A percentile compares a stretch with the other conserved stretches of the same genome.
Evolutionary conservation across 2,329 filamentous ascomycete genomes (phyloP).

Genomic region (Oidium heveae): DNA sequence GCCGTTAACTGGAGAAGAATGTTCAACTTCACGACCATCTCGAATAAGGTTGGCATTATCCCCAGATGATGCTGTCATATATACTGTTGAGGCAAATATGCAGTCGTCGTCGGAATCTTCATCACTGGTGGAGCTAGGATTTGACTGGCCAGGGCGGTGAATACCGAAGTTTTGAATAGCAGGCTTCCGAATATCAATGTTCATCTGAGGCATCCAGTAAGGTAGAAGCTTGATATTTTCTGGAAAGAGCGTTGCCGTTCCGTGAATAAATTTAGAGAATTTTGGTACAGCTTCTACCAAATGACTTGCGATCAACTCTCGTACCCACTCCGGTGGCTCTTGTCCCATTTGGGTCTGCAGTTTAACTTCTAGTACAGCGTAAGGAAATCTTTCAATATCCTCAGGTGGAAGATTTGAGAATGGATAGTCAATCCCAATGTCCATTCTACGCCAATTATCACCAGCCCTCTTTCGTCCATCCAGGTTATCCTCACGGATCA

Average conservation of each 20-base stretch:
- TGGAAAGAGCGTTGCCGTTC: slow-evolving; percentile 68
- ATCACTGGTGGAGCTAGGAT: slow-evolving; percentile 52
- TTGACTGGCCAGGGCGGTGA: slow-evolving; percentile 48
- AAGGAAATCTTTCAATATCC: slow-evolving; percentile 80
- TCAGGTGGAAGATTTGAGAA: slow-evolving; percentile 69
- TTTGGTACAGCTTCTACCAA: slow-evolving; percentile 97
- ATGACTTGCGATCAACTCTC: slow-evolving; percentile 76
- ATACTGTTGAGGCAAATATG: slow-evolving; percentile 17
- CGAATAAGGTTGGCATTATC: slow-evolving; percentile 6
- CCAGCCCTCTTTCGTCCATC: slow-evolving; percentile 54
- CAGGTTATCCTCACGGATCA: slow-evolving; percentile 86
- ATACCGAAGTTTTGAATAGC: slow-evolving; percentile 77
- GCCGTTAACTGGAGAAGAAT: slow-evolving; percentile 15
- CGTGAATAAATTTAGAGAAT: slow-evolving; percentile 98
- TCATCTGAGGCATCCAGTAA: slow-evolving; percentile 98
- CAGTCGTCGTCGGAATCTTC: slow-evolving; percentile 42
- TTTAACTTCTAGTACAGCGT: slow-evolving; percentile 91
- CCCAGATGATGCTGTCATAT: slow-evolving; percentile 5
- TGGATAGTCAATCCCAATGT: slow-evolving; percentile 89
- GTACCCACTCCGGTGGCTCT: slow-evolving; percentile 89
- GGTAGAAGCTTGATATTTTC: slow-evolving; percentile 70
- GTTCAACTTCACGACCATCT: slow-evolving; percentile 6
- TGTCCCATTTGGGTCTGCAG: slow-evolving; percentile 88
- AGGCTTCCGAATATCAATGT: slow-evolving; percentile 88
- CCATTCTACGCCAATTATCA: slow-evolving; percentile 86